Evolutionary conservation across 108 stramenopile genomes (phyloP), one percentile per base, ranked within the genome.

Genomic region (Seminavis robusta): DNA sequence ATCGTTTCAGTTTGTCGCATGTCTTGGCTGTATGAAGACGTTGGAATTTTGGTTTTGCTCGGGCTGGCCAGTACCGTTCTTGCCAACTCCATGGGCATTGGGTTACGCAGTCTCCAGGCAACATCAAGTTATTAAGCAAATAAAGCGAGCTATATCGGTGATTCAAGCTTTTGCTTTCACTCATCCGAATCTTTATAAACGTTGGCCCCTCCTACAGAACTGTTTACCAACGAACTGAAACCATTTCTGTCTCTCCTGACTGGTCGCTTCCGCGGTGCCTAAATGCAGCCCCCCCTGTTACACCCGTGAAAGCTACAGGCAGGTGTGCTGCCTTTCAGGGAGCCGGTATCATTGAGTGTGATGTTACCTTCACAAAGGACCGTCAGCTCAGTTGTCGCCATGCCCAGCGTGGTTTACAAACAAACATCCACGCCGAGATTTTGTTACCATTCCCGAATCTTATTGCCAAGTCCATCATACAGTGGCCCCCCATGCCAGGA

Each of bases 311-410:
- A n/a, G n/a, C n/a, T 73, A n/a, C n/a, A n/a, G n/a, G 79, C 77
- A 66, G 76, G 48, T 79, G 79, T 8, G 79, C 71, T 11, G 61
- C 66, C 2, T 2, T 68, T 0, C 47, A 52, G 50, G 86, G 86
- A 37, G 82, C 86, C 21, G 86, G 86, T 9, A 69, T 88, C 40
- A 69, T 88, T 26, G 86, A 88, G 56, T 88, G 86, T 48, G 86
- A 88, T 67, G 86, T 88, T 26, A 88, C 81, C 13, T 83, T 88
- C 56, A 88, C 86, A 20, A 80, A 71, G 36, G 86, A 88, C 32
- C 59, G 44, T 1, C 51, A 81, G 47, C 73, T 88, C 11, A 50
- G 84, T 34, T 88, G 86, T 33, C 80, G 86, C 42, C 86, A 88
- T 37, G 52, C 79, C 16, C 86, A 83, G 38, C 84, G 86, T 56